Percentiles rank a stretch among this genome's conserved stretches.
These are phyloP conservation scores for Epichloe glyceriae DNA, from an alignment of 2,329 filamentous ascomycete genomes.

Conservation along the genomic window DNA sequence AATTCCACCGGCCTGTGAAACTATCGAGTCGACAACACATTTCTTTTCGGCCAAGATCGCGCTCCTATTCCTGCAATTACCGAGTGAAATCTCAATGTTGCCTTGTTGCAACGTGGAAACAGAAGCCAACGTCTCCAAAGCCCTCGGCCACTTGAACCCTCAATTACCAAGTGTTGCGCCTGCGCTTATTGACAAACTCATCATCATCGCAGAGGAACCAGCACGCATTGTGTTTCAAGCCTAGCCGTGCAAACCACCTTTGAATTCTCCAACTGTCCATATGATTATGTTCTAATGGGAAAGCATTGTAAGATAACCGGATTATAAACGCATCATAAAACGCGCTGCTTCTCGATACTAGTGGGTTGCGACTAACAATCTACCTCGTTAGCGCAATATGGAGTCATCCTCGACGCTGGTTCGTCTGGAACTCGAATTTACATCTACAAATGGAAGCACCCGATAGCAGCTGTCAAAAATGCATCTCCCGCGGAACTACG, in stretches of 20 bases:
- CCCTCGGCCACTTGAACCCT: neutral
- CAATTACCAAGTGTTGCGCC: neutral
- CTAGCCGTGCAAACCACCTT: neutral
- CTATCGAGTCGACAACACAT: neutral
- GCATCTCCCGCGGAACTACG: conserved; percentile 31
- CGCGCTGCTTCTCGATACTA: neutral
- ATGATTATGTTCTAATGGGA: conserved; percentile 12
- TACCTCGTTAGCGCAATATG: conserved; percentile 50
- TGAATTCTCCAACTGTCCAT: neutral
- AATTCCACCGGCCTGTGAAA: too few species aligned
- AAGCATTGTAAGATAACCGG: conserved; percentile 15
- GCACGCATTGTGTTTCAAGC: neutral
- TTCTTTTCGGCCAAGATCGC: neutral
- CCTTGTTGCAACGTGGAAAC: too few species aligned
- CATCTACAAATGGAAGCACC: conserved; percentile 87
- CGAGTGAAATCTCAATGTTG: too few species aligned
- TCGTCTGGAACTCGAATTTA: conserved; percentile 94
- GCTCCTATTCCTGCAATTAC: neutral
- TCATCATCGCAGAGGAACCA: neutral
- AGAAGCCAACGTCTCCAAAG: too few species aligned
- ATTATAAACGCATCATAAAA: neutral
- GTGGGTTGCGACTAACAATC: neutral
- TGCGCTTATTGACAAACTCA: neutral
- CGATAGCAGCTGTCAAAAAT: conserved; percentile 48
- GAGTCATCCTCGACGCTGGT: conserved; percentile 92